Base-by-base conservation (phyloP, 148 eudicot species). In the Pharnaceum exiguum region DNA sequence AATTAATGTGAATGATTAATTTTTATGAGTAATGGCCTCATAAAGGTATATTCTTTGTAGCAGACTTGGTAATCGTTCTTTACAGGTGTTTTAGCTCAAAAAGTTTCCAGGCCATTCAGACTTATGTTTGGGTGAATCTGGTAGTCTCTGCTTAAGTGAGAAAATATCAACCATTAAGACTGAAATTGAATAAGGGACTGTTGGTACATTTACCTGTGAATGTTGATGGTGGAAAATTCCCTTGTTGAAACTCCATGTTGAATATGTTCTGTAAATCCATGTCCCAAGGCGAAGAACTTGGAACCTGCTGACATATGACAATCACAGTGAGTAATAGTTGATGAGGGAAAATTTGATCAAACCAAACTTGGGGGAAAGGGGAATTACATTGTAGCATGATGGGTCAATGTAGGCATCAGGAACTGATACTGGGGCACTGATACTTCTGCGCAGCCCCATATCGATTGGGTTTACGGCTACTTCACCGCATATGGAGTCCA, bases 211-310 rank as follows among this genome's bases (percentile, higher is more conserved):
- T 74, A 90, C 97, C 97, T 86, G 88, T 67, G 73, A 76, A 78
- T 71, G 79, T 67, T 44, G 82, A 84, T 66, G 75, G 56, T 46
- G 74, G 77, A 71, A 72, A 84, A 80, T 72, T 71, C 71, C 75
- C 87, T 69, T 78, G 97, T 46, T 78, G 89, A 66, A 75, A 74
- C 63, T 90, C 95, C 73, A 77, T 65, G 48, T 42, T 53, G 65
- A 80, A 84, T 57, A 87, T 59, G 53, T 71, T 75, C 42, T 80
- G 90, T 63, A 81, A 54, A 45, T 85, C 83, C 32, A 77, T 56
- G 24, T 85, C 99, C 99, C 99, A 93, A 21, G 77, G 75, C 49
- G 75, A 45, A 43, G 78, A 55, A 47, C 55, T 70, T 69, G 81
- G 88, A 10, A 81, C 58, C 68, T 81, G 86, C 85, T 85, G 81